These are phyloP conservation scores for Volutella citrinella DNA, from an alignment of 2,329 filamentous ascomycete genomes.

Conservation along the genomic window DNA sequence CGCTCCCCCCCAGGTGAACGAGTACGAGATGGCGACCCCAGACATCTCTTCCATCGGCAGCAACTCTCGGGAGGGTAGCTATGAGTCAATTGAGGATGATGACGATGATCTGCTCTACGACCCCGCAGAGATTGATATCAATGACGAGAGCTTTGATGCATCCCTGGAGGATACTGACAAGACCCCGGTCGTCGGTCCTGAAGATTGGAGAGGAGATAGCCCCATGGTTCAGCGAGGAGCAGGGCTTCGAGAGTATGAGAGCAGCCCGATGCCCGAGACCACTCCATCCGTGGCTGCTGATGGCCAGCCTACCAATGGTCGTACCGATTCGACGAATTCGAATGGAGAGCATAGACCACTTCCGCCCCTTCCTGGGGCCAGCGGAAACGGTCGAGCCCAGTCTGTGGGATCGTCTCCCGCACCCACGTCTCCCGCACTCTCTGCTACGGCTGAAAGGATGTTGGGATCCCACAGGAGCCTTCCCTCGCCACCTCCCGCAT, in stretches of 20 bases:
- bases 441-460: constrained; percentile 70
- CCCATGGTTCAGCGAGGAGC: constrained; percentile 31
- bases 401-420: constrained; percentile 46
- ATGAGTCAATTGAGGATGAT: constrained; percentile 77
- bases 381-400: constrained; percentile 32
- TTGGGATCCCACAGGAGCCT: constrained; percentile 64
- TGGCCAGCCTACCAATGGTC: constrained; percentile 54
- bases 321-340: constrained; percentile 72
- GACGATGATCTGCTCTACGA: constrained; percentile 63
- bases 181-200: constrained; percentile 94
- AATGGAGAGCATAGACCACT: constrained; percentile 81
- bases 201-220: constrained; percentile 85
- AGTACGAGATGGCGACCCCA: constrained; percentile 97
- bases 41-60: constrained; percentile 91
- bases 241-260: constrained; percentile 51
- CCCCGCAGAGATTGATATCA: constrained; percentile 38
- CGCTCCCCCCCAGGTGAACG: constrained; percentile 89
- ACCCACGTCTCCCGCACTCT: constrained; percentile 60
- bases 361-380: constrained; percentile 74
- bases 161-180: constrained; percentile 95
- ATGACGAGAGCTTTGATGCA: constrained; percentile 90
- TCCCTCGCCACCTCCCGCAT: constrained; percentile 69
- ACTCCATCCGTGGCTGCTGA: constrained; percentile 39
- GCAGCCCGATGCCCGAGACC: constrained; percentile 63
- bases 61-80: constrained; percentile 89